Conservation (phyloP, 805 yeast species). For the Cyberlindnera euphorbiiphila region DNA sequence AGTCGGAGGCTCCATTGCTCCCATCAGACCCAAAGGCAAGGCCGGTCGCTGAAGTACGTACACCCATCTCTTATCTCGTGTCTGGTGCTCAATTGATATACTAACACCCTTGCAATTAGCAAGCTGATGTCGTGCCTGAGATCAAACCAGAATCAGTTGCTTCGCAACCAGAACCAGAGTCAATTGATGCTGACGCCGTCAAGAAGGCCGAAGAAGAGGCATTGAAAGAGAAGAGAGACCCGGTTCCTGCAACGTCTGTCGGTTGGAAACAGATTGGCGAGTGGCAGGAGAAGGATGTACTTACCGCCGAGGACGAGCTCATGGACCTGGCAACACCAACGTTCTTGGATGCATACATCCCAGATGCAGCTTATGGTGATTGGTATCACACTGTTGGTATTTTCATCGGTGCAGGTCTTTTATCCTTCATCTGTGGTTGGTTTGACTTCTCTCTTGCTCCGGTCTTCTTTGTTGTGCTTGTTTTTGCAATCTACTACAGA, state of each 20-base stretch:
- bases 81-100: constrained; percentile 1
- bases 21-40: constrained; percentile 18
- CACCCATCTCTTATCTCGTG: not conserved
- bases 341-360: constrained; percentile 68
- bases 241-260: constrained; percentile 64
- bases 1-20: constrained; percentile 15
- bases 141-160: not conserved
- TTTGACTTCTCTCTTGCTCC: constrained; percentile 76
- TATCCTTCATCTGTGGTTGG: constrained; percentile 79
- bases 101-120: too few species aligned
- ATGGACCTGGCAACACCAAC: constrained; percentile 73
- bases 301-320: constrained; percentile 65
- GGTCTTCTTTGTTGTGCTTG: constrained; percentile 64
- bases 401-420: constrained; percentile 58
- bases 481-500: constrained; percentile 70
- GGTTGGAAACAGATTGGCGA: constrained; percentile 97
- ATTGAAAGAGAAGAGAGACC: constrained; percentile 33
- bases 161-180: constrained; percentile 9
- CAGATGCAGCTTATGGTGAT: constrained; percentile 80
- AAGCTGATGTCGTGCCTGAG: constrained; percentile 10
- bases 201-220: constrained; percentile 28
- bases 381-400: constrained; percentile 92
- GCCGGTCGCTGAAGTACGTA: constrained; percentile 22
- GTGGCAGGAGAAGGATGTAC: constrained; percentile 66
- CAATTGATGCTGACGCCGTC: constrained; percentile 18